Percentiles rank a stretch among this genome's conserved stretches.
phyloP scores from a whole-genome alignment of 2,329 filamentous ascomycete species.

The Microdochium nivale region DNA sequence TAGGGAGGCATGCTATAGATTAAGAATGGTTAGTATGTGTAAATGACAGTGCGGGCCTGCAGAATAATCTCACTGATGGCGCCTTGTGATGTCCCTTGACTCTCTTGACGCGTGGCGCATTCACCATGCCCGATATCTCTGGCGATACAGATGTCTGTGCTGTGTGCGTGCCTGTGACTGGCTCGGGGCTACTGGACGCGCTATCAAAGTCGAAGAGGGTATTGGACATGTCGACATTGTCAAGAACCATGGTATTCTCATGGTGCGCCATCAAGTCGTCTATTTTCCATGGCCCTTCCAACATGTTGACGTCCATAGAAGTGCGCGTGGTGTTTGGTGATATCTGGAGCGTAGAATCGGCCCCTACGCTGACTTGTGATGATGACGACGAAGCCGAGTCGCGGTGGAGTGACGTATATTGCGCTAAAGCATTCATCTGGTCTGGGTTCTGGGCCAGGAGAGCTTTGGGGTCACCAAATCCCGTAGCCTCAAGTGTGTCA shows the following conservation, averaged over 20 bases:
- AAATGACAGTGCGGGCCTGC: neutral
- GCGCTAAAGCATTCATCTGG: constrained; percentile 1
- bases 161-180: constrained; percentile 8
- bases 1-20: constrained; percentile 38
- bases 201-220: constrained; percentile 50
- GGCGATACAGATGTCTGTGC: constrained; percentile 7
- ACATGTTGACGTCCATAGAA: constrained; percentile 12
- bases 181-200: constrained; percentile 47
- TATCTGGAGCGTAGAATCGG: constrained; percentile 9
- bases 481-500: constrained; percentile 9
- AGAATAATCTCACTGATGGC: constrained; percentile 14
- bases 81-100: constrained; percentile 15
- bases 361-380: neutral
- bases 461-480: constrained; percentile 10
- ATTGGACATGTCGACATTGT: constrained; percentile 19
- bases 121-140: constrained; percentile 4
- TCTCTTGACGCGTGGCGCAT: constrained; percentile 13
- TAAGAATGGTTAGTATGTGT: constrained; percentile 14
- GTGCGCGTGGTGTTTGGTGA: constrained; percentile 14
- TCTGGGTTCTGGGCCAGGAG: constrained; percentile 4
- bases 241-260: constrained; percentile 9
- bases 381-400: constrained; percentile 19
- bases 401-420: constrained; percentile 12
- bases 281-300: neutral
- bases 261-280: neutral